A percentile compares a stretch with the other conserved stretches of the same genome.
Conservation (phyloP, 768 basidiomycete genomes). For the Tulasnella sp. region DNA sequence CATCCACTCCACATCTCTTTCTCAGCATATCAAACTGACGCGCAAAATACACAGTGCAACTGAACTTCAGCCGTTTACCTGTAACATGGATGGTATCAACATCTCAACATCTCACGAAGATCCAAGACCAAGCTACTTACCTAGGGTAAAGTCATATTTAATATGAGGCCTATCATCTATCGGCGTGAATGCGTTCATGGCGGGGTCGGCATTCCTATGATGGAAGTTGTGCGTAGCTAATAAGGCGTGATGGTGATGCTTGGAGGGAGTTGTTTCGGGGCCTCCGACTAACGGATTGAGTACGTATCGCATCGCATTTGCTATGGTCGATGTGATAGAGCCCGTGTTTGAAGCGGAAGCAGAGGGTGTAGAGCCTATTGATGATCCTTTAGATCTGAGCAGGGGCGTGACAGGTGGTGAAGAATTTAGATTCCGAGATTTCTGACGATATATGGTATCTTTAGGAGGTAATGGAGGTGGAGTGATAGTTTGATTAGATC, state of each 20-base stretch:
- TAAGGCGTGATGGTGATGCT: slow-evolving; percentile 37
- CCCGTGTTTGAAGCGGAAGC: neutral
- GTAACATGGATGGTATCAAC: neutral
- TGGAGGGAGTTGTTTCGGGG: slow-evolving; percentile 26
- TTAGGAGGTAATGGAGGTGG: slow-evolving; percentile 12
- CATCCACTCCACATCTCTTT: slow-evolving; percentile 51
- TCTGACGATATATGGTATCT: neutral
- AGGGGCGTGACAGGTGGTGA: neutral
- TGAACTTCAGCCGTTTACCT: slow-evolving; percentile 47
- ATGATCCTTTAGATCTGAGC: neutral
- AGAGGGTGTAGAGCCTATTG: neutral
- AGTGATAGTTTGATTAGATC: slow-evolving; percentile 2
- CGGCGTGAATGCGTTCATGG: slow-evolving; percentile 20
- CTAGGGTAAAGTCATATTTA: slow-evolving; percentile 69
- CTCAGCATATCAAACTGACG: slow-evolving; percentile 62
- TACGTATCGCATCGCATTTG: slow-evolving; percentile 47
- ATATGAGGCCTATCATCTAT: slow-evolving; percentile 69
- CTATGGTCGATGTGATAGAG: slow-evolving; percentile 40
- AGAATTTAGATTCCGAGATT: neutral
- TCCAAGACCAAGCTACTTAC: slow-evolving; percentile 25
- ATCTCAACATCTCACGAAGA: neutral
- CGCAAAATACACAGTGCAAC: slow-evolving; percentile 73
- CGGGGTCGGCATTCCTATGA: no score
- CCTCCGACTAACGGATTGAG: slow-evolving; percentile 29
- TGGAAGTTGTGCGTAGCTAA: slow-evolving; percentile 24